phyloP scores from a whole-genome alignment of 108 stramenopile genomes.

The Cyclotella cryptica region DNA sequence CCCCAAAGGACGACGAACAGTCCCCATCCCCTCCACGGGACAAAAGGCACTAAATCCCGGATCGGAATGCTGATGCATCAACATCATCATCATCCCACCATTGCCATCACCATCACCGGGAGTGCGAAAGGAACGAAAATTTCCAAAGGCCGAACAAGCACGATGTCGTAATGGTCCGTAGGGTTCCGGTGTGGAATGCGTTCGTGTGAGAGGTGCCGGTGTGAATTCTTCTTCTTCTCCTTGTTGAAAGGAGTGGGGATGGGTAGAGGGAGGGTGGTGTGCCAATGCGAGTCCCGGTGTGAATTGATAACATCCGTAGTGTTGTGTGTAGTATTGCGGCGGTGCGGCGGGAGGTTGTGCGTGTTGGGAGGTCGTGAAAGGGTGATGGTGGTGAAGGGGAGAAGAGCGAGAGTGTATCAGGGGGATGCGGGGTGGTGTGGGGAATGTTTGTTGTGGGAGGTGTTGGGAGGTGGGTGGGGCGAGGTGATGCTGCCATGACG shows the following conservation, averaged over 20 bases:
- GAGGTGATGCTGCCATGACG: background rate
- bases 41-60: background rate
- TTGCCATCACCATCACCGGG: background rate
- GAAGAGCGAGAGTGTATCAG: background rate
- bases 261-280: too few relatives aligned
- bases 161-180: conserved; percentile 7
- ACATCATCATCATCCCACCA: background rate
- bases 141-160: conserved; percentile 9
- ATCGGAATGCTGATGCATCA: conserved; percentile 5
- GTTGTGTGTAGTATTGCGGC: background rate
- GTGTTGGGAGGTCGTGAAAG: too few relatives aligned
- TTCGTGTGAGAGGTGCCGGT: background rate
- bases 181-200: conserved; percentile 2
- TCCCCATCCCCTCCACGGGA: background rate
- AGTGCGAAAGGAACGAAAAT: background rate
- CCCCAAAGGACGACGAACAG: background rate
- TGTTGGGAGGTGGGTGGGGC: too few relatives aligned
- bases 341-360: too few relatives aligned
- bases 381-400: too few relatives aligned
- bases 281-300: background rate
- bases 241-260: too few relatives aligned
- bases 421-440: background rate
- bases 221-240: background rate
- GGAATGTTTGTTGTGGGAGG: too few relatives aligned
- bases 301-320: conserved; percentile 2